Conservation (phyloP, 345 rosid genomes). For the Alliaria petiolata region DNA sequence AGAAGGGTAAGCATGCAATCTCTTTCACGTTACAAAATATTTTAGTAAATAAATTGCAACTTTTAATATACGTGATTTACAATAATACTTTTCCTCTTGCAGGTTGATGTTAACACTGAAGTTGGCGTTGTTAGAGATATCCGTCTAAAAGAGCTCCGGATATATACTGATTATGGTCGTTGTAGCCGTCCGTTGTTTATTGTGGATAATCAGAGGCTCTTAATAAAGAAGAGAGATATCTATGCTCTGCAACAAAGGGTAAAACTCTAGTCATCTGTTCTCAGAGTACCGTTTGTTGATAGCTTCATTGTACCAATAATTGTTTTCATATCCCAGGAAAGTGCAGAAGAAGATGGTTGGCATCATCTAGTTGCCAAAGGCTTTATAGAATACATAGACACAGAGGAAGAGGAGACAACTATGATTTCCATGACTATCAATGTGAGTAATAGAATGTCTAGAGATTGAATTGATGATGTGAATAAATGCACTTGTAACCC, state of each 20-base stretch:
- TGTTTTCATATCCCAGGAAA: slow-evolving; percentile 51
- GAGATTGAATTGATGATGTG: not conserved
- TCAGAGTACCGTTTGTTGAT: not conserved
- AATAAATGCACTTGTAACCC: not conserved
- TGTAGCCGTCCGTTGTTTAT: slow-evolving; percentile 96
- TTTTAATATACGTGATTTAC: not conserved
- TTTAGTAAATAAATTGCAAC: not conserved
- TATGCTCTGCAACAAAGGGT: slow-evolving; percentile 89
- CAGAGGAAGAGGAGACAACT: slow-evolving; percentile 98
- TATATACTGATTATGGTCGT: slow-evolving; percentile 97
- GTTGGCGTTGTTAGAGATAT: slow-evolving; percentile 98
- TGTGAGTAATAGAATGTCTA: slow-evolving; percentile 46
- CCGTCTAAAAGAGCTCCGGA: slow-evolving; percentile 78
- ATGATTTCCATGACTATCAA: slow-evolving; percentile 99
- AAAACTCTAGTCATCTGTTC: slow-evolving; percentile 12
- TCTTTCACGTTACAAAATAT: not conserved
- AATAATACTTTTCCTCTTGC: slow-evolving; percentile 7
- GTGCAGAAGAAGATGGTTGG: slow-evolving; percentile 89
- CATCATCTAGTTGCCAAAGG: slow-evolving; percentile 88
- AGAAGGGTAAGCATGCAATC: slow-evolving; percentile 59
- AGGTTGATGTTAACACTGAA: slow-evolving; percentile 98
- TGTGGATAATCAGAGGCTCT: slow-evolving; percentile 90
- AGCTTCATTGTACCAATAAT: not conserved
- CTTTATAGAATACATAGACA: slow-evolving; percentile 88
- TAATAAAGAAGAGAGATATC: slow-evolving; percentile 83